These are phyloP conservation scores for Ceratocystis eucalypticola DNA, from an alignment of 2,329 filamentous ascomycete species.

Conservation along the genomic window DNA sequence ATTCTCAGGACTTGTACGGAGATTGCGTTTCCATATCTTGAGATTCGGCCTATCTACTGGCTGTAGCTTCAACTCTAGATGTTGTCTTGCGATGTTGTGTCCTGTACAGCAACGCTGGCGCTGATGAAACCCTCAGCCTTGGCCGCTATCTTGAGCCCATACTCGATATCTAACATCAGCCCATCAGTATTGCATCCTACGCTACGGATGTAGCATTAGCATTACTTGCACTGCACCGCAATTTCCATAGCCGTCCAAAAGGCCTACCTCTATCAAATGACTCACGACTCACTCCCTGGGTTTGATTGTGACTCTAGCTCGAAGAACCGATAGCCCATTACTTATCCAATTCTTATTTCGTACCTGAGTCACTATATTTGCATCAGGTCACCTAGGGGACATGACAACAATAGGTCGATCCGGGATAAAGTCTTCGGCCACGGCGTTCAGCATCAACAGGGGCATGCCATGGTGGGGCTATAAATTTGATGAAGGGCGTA, in stretches of 20 bases:
- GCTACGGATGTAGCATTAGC: background rate
- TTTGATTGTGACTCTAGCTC: background rate
- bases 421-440: slow-evolving; percentile 1
- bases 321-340: background rate
- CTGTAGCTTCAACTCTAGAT: background rate
- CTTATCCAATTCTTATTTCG: too few species aligned
- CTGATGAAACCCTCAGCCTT: background rate
- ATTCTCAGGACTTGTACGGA: background rate
- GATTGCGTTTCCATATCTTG: background rate
- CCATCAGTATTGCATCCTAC: background rate
- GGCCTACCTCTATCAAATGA: background rate
- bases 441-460: background rate
- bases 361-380: background rate
- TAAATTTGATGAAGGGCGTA: too few species aligned
- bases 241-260: too few species aligned
- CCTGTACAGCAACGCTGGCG: background rate
- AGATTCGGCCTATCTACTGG: background rate
- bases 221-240: too few species aligned
- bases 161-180: background rate
- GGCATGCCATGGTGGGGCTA: background rate
- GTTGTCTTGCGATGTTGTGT: background rate
- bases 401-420: background rate
- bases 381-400: background rate
- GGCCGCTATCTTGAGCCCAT: background rate
- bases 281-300: background rate